These are phyloP conservation scores for Schwanniomyces sp. DNA, from an alignment of 805 yeast species.

Conservation along the genomic window DNA sequence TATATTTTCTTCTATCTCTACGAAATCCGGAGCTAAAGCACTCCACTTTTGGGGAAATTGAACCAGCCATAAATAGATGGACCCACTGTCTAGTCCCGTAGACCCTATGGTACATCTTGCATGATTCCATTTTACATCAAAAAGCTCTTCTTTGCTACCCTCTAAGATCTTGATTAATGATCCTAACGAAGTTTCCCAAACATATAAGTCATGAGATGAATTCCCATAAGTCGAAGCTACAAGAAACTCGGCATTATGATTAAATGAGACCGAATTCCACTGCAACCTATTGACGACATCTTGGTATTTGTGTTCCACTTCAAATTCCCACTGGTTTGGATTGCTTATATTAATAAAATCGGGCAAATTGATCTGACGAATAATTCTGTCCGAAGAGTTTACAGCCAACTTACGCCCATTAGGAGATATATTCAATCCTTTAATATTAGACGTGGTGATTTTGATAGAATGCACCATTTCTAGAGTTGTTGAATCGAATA, in stretches of 20 bases:
- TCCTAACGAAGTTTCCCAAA: slow-evolving; percentile 91
- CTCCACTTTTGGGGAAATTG: slow-evolving; percentile 92
- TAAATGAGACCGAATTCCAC: slow-evolving; percentile 81
- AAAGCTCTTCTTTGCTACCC: slow-evolving; percentile 85
- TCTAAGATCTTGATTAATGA: slow-evolving; percentile 85
- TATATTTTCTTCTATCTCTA: slow-evolving; percentile 88
- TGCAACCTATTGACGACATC: slow-evolving; percentile 86
- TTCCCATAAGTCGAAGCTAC: slow-evolving; percentile 84
- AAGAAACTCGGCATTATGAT: slow-evolving; percentile 75
- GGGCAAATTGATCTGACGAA: slow-evolving; percentile 59
- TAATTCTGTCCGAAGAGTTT: slow-evolving; percentile 75
- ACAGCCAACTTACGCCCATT: slow-evolving; percentile 64
- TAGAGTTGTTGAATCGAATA: slow-evolving; percentile 33
- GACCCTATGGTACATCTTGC: slow-evolving; percentile 72
- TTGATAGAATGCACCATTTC: slow-evolving; percentile 49
- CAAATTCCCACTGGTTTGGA: slow-evolving; percentile 50
- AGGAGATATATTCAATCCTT: slow-evolving; percentile 59
- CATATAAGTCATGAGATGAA: slow-evolving; percentile 82
- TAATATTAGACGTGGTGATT: slow-evolving; percentile 69
- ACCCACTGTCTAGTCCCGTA: slow-evolving; percentile 83
- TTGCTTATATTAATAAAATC: slow-evolving; percentile 33
- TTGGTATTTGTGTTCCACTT: slow-evolving; percentile 78
- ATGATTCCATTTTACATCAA: slow-evolving; percentile 86
- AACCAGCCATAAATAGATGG: slow-evolving; percentile 78
- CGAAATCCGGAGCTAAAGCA: slow-evolving; percentile 94